These are phyloP conservation scores for Abortiporus biennis DNA, from an alignment of 1,284 basidiomycete genomes.

Conservation along the genomic window DNA sequence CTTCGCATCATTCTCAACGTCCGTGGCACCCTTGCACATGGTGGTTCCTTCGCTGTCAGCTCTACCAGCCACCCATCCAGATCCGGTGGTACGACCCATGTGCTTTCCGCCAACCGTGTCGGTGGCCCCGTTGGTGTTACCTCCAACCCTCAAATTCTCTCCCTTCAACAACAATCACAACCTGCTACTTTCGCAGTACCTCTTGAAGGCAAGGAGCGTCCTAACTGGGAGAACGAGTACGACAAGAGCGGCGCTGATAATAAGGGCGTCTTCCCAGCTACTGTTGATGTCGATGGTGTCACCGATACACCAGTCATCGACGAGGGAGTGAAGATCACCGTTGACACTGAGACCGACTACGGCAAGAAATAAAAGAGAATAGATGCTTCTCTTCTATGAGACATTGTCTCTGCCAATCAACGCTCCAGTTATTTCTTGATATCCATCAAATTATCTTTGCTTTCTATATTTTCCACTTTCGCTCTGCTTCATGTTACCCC, in stretches of 20 bases:
- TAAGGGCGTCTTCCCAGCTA: constrained; percentile 37
- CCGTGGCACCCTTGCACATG: constrained; percentile 59
- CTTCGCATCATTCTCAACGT: constrained; percentile 78
- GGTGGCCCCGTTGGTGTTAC: constrained; percentile 6
- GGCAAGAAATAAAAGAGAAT: constrained; percentile 13
- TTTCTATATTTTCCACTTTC: not conserved
- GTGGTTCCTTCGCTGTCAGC: constrained; percentile 56
- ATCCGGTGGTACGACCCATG: constrained; percentile 32
- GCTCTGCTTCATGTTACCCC: not conserved
- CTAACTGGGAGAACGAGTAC: constrained; percentile 26
- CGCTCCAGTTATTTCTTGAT: too few species aligned
- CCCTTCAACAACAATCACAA: constrained; percentile 23
- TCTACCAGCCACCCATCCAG: constrained; percentile 23
- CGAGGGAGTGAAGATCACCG: constrained; percentile 28
- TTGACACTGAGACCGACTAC: constrained; percentile 27
- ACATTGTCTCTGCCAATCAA: too few species aligned
- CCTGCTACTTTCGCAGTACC: constrained; percentile 50
- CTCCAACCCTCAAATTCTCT: constrained; percentile 24
- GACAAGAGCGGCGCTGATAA: constrained; percentile 54
- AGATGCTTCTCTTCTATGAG: too few species aligned
- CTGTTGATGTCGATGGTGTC: constrained; percentile 21
- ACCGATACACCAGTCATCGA: constrained; percentile 12
- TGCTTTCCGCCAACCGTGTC: constrained; percentile 37
- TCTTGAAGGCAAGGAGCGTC: constrained; percentile 50
- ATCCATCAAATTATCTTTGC: not conserved